Evolutionary conservation across 345 rosid species (phyloP).

Genomic region (Lepidium didymum): DNA sequence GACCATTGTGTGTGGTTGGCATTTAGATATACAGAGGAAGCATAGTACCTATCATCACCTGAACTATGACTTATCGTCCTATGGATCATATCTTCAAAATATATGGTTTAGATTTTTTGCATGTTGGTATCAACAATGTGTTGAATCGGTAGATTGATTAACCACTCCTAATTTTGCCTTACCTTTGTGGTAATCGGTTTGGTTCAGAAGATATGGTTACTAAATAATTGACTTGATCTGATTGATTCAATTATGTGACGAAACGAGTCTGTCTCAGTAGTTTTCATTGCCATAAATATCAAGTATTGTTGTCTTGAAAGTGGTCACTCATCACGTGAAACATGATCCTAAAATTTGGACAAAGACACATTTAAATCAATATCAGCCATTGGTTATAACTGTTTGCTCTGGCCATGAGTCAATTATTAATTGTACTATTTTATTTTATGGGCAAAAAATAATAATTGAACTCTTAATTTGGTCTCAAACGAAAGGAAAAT

Average conservation of each 20-base stretch:
- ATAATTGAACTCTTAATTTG: not conserved
- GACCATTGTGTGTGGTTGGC: slow-evolving; percentile 24
- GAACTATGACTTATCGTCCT: not conserved
- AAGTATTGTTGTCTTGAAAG: not conserved
- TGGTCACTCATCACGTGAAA: slow-evolving; percentile 19
- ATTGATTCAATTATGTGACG: not conserved
- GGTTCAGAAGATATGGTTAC: not conserved
- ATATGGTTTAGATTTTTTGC: slow-evolving; percentile 7
- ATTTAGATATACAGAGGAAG: not conserved
- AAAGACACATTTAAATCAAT: not conserved
- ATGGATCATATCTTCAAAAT: not conserved
- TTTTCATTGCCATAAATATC: slow-evolving; percentile 14
- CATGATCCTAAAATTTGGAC: not conserved
- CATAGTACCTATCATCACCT: slow-evolving; percentile 16
- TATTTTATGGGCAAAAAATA: too few relatives aligned
- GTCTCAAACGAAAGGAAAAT: not conserved
- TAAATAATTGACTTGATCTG: not conserved
- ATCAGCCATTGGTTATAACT: not conserved
- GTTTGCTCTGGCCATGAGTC: not conserved
- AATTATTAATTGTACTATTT: too few relatives aligned
- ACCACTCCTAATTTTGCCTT: not conserved
- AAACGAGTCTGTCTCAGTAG: not conserved
- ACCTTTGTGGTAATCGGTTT: not conserved
- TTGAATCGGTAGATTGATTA: not conserved
- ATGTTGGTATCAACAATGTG: not conserved